These are phyloP conservation scores for Sarcodon aspratus DNA, from an alignment of 768 basidiomycete species.

Conservation along the genomic window DNA sequence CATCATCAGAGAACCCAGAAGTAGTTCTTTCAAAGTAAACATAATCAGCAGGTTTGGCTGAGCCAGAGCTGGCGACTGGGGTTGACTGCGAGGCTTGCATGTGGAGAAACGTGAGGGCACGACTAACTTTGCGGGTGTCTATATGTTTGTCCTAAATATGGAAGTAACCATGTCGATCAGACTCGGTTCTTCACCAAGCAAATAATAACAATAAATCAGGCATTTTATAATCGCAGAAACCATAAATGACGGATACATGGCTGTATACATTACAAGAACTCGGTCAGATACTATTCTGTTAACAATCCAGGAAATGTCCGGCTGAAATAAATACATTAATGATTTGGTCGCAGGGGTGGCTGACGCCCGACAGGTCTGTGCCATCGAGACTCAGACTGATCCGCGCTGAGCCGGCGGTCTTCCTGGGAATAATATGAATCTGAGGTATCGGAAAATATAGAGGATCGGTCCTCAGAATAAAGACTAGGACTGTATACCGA, in stretches of 20 bases:
- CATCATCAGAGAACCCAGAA: constrained; percentile 66
- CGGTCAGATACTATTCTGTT: not conserved
- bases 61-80: constrained; percentile 8
- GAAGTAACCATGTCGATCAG: constrained; percentile 11
- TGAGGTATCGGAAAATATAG: no score
- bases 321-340: no score
- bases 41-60: constrained; percentile 56
- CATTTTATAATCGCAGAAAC: not conserved
- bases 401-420: no score
- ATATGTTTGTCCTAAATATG: constrained; percentile 2
- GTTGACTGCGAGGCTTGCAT: constrained; percentile 15
- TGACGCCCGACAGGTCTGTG: no score
- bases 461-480: no score
- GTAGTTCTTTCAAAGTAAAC: constrained; percentile 87
- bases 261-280: not conserved
- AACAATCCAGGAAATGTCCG: not conserved
- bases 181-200: constrained; percentile 1
- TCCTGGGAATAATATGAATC: no score
- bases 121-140: not conserved
- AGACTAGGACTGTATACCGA: no score
- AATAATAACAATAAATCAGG: constrained; percentile 1
- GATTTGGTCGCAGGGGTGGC: no score
- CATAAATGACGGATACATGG: constrained; percentile 2
- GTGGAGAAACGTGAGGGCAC: constrained; percentile 3
- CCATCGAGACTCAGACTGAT: no score